These are phyloP conservation scores for Paramyrothecium sp. DNA, from an alignment of 2,329 filamentous ascomycete genomes.

Conservation along the genomic window DNA sequence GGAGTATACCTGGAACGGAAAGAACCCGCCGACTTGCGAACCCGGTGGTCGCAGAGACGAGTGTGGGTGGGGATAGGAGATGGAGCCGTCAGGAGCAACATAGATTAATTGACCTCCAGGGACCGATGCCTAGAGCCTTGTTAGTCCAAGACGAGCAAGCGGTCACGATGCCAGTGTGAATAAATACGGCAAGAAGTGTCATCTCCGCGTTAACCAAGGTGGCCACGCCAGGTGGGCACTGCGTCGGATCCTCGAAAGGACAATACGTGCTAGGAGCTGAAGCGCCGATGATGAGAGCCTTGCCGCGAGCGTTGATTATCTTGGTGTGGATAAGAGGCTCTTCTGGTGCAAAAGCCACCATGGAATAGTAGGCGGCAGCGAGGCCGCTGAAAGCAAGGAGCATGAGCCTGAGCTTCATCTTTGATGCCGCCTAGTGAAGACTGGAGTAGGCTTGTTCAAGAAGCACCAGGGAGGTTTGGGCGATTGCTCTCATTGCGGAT, in stretches of 20 bases:
- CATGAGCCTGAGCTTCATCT: not conserved
- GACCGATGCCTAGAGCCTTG: slow-evolving; percentile 42
- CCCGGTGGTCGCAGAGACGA: slow-evolving; percentile 50
- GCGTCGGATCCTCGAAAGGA: slow-evolving; percentile 10
- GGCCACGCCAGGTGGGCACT: slow-evolving; percentile 22
- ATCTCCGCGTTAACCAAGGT: slow-evolving; percentile 25
- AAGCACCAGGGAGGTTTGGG: no score
- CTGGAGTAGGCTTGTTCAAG: no score
- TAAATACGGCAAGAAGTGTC: slow-evolving; percentile 22
- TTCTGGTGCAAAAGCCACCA: slow-evolving; percentile 20
- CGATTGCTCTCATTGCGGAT: no score
- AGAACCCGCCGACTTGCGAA: slow-evolving; percentile 49
- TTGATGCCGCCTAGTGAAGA: no score
- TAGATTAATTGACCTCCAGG: slow-evolving; percentile 65
- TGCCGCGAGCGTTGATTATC: slow-evolving; percentile 23
- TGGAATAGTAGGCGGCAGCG: slow-evolving; percentile 18
- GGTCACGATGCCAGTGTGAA: not conserved
- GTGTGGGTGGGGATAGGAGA: slow-evolving; percentile 57
- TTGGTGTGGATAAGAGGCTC: slow-evolving; percentile 17
- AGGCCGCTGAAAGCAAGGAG: not conserved
- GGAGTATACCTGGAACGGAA: slow-evolving; percentile 20
- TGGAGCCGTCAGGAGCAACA: slow-evolving; percentile 49
- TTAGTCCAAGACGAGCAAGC: not conserved
- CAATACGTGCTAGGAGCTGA: slow-evolving; percentile 21
- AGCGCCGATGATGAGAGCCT: slow-evolving; percentile 25